Base-by-base conservation (phyloP, 192 early-diverging fungal species). In the Coemansia sp. region DNA sequence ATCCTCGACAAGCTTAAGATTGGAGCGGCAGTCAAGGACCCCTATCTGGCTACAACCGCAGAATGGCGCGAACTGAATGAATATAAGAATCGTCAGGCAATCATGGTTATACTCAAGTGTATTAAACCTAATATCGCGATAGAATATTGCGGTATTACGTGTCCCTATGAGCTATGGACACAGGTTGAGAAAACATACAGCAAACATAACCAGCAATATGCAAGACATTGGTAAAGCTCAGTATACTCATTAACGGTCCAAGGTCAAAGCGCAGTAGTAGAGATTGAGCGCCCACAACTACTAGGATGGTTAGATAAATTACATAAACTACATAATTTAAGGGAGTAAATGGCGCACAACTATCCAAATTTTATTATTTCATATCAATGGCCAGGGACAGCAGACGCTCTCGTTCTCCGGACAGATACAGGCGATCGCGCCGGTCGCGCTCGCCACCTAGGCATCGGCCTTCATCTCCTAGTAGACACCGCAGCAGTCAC, bases 381-480 rank as follows among this genome's bases (percentile, higher is more conserved):
- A 17, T 31, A 38, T 15, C 42, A 58, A 78, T 78, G 76, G 68
- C 72, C 38, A 55, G 73, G 29, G 66, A 69, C 21, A 67, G 61
- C 45, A 67, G 69, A 63, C 73, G 66, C 12, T 67, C 63, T 8
- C 74, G 71, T 37, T 67, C 71, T 19, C 42, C 71, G 3, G 71
- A 67, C 44, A 34, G 64, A 25, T 25, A 59, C 45, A 25, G 59
- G 38, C 27, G 64, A 23, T 36, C 59, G 11, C 65, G 45, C 19
- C 41, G 68, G 48, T 76, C 74, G 17, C 68, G 39, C 2, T 70
- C 68, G 6, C 74, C 68, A 4, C 59, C 63, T 29, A 58, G 68
- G 5, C 58, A 64, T n/a, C 68, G 74, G 19, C 66, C 73, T 11
- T 67, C 64, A 15, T 80, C 77, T n/a, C 77, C 77, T 7, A 67